Base-by-base conservation (phyloP, 1,284 basidiomycete genomes). In the Trichosporon sp. region DNA sequence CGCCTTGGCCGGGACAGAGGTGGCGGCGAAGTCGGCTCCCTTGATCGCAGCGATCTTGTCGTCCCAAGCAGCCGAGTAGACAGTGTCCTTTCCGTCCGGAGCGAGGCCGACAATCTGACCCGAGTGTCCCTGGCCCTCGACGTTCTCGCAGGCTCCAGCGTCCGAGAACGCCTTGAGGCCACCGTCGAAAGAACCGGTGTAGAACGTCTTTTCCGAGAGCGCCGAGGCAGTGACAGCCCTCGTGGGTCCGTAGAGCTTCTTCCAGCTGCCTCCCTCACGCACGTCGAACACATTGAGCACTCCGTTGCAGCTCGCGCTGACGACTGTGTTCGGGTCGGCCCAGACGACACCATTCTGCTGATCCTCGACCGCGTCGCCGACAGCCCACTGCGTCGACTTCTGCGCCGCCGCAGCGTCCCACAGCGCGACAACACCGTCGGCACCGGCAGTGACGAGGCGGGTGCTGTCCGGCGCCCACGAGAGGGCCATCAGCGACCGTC, bases 341-440 rank as follows among this genome's bases (percentile, higher is more conserved):
- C 92, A 97, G 16, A 90, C 89, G 75, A 92, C 92, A 48, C 96
- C 96, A 65, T 96, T 90, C 85, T 98, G 96, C 79, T 96, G 94
- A 75, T 83, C 84, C 59, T 86, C 84, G 37, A 94, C 84, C 11
- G 89, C 90, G 63, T 88, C 84, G 11, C 92, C 93, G 40, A 94
- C 81, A 0, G 87, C 87, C 89, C 91, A 96, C 1, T 88, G 89
- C 35, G 87, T 88, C 8, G 88, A 84, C 2, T 88, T 87, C 79
- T 92, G 91, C 70, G 87, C 86, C 0, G 89, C 87, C 77, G 91
- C 89, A 0, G 91, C 89, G 75, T 96, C 93, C 94, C 94, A 98
- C 4, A 96, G 84, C 77, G 93, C 93, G 61, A 96, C 93, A 1
- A 91, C 91, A 69, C 92, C 89, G 81, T 99, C 96, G 4, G 93